Conservation (phyloP, 805 yeast species). For the Pichia deserticola region DNA sequence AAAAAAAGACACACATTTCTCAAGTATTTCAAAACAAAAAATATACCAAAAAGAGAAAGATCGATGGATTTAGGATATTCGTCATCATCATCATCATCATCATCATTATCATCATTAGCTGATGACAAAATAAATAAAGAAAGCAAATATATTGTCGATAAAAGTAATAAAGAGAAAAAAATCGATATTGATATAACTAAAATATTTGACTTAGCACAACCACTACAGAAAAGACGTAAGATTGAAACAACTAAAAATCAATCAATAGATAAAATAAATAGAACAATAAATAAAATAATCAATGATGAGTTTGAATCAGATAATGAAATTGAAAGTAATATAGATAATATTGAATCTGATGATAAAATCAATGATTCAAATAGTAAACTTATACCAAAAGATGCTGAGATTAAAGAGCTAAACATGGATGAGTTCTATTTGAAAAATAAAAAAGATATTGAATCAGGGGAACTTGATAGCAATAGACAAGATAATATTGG, state of each 20-base stretch:
- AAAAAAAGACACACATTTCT: background rate
- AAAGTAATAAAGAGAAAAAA: background rate
- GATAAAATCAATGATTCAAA: background rate
- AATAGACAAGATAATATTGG: conserved; percentile 8
- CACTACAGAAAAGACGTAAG: background rate
- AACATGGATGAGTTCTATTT: conserved; percentile 32
- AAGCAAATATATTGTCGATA: background rate
- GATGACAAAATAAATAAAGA: too few species aligned
- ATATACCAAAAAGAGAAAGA: background rate
- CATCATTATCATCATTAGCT: background rate
- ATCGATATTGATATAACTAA: background rate
- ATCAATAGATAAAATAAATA: background rate
- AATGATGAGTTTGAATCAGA: background rate
- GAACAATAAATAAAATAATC: background rate
- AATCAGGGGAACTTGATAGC: conserved; percentile 28
- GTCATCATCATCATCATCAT: conserved; percentile 5
- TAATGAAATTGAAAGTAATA: background rate
- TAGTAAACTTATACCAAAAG: background rate
- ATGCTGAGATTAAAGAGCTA: conserved; percentile 27
- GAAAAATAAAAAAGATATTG: conserved; percentile 25
- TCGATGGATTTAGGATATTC: conserved; percentile 9
- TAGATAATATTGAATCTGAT: background rate
- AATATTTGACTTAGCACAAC: background rate
- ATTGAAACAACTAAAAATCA: background rate
- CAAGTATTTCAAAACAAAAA: too few species aligned